phyloP scores from a whole-genome alignment of 371 early-diverging fungal genomes.

The Rhizopus microsporus region DNA sequence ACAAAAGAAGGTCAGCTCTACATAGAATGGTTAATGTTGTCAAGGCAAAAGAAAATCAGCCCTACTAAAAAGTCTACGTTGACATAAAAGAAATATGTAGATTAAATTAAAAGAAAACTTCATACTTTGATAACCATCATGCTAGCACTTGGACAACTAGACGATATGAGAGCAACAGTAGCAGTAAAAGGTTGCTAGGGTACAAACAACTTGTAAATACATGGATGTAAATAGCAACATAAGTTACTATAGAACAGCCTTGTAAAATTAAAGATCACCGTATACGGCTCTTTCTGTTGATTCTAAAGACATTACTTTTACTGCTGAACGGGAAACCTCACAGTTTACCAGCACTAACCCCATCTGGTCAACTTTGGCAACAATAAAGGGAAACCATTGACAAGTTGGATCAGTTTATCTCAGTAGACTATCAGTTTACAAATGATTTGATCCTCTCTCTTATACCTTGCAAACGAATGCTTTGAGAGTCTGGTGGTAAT shows the following conservation, averaged over 20 bases:
- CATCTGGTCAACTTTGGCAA: conserved; percentile 41
- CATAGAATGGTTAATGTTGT: conserved; percentile 45
- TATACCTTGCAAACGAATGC: no score
- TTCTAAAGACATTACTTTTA: conserved; percentile 48
- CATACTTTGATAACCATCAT: conserved; percentile 50
- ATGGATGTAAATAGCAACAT: conserved; percentile 45
- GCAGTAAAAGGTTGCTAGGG: conserved; percentile 15
- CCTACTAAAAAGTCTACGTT: background rate
- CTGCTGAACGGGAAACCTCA: conserved; percentile 40
- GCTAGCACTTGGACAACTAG: conserved; percentile 29
- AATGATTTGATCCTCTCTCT: no score
- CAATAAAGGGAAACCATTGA: conserved; percentile 29
- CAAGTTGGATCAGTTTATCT: conserved; percentile 16
- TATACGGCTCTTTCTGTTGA: conserved; percentile 46
- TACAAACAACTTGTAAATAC: conserved; percentile 13
- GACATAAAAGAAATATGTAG: conserved; percentile 30
- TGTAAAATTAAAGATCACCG: conserved; percentile 37
- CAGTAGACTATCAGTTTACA: conserved; percentile 35
- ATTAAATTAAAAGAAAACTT: conserved; percentile 46
- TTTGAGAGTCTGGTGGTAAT: no score
- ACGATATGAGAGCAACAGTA: conserved; percentile 9
- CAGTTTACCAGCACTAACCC: conserved; percentile 8
- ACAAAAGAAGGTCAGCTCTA: conserved; percentile 25
- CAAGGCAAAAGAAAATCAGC: conserved; percentile 20
- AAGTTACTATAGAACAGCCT: conserved; percentile 41